These are phyloP conservation scores for Calvatia gigantea DNA, from an alignment of 768 basidiomycete species.

Conservation along the genomic window DNA sequence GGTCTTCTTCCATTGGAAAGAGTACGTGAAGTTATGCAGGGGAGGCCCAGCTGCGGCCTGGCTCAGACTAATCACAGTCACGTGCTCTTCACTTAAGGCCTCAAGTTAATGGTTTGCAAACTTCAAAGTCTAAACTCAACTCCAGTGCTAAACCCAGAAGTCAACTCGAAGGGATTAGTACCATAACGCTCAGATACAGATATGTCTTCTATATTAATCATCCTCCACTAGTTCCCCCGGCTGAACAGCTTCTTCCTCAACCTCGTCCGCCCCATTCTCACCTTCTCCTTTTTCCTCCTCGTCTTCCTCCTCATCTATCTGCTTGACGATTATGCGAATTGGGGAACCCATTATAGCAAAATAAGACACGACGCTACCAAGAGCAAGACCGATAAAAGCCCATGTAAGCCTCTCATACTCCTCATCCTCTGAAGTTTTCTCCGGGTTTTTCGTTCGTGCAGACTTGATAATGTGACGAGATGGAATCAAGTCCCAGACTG, in stretches of 20 bases:
- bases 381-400: constrained; percentile 47
- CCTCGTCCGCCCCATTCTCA: constrained; percentile 12
- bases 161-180: too few species aligned
- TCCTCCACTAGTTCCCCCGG: neutral
- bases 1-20: constrained; percentile 50
- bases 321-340: constrained; percentile 10
- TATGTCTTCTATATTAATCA: too few species aligned
- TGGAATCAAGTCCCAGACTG: constrained; percentile 38
- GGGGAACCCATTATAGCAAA: constrained; percentile 24
- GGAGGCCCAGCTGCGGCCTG: too few species aligned
- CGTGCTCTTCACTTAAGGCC: too few species aligned
- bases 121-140: too few species aligned
- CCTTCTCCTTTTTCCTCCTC: constrained; percentile 7
- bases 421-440: constrained; percentile 38
- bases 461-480: constrained; percentile 22
- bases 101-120: too few species aligned
- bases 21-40: neutral
- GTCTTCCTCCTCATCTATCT: constrained; percentile 10
- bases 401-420: constrained; percentile 47
- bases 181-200: too few species aligned
- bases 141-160: too few species aligned
- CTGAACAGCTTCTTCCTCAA: constrained; percentile 1
- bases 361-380: constrained; percentile 40
- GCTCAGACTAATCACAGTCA: too few species aligned
- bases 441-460: constrained; percentile 12